A percentile compares a stretch with the other conserved stretches of the same genome.
Evolutionary conservation across 164 flowering plant species (phyloP).

Genomic region (Pachysandra terminalis): DNA sequence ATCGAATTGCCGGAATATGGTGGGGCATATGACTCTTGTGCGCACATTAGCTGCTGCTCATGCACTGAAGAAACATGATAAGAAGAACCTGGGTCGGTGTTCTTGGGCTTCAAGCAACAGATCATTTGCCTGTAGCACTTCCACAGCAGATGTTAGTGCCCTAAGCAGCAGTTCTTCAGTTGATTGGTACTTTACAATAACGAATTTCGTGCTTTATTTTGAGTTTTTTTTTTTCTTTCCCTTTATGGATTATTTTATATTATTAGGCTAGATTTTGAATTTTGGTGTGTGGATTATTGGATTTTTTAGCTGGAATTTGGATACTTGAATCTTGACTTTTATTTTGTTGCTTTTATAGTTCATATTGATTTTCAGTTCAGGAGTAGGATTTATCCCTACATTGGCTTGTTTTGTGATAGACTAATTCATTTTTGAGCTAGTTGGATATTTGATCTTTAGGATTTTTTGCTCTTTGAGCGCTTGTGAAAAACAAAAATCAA

Average conservation of each 20-base stretch:
- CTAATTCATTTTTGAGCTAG: neutral
- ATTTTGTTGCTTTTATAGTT: neutral
- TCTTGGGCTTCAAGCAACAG: conserved; percentile 13
- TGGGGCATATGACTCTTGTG: conserved; percentile 19
- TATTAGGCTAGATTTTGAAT: too few species aligned
- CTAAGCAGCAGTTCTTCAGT: conserved; percentile 13
- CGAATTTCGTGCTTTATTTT: neutral
- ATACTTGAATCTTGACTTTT: neutral
- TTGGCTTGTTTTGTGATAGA: neutral
- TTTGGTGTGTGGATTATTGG: neutral
- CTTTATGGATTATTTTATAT: neutral
- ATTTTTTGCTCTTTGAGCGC: neutral
- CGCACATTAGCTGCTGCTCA: conserved; percentile 32
- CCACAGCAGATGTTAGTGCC: conserved; percentile 13
- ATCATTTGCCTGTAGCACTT: conserved; percentile 12
- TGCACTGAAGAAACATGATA: conserved; percentile 6
- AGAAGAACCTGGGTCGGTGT: conserved; percentile 7
- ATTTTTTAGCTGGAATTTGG: too few species aligned
- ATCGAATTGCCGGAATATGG: conserved; percentile 21
- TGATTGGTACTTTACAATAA: conserved; percentile 23
- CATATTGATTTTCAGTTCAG: conserved; percentile 3
- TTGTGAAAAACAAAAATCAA: too few species aligned
- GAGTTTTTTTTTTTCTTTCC: neutral
- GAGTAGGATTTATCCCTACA: neutral
- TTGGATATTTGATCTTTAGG: neutral